Percentiles rank a stretch among this genome's conserved stretches.
Evolutionary conservation across 352 stramenopile genomes (phyloP).

Genomic region (Phytophthora pseudosyringae): DNA sequence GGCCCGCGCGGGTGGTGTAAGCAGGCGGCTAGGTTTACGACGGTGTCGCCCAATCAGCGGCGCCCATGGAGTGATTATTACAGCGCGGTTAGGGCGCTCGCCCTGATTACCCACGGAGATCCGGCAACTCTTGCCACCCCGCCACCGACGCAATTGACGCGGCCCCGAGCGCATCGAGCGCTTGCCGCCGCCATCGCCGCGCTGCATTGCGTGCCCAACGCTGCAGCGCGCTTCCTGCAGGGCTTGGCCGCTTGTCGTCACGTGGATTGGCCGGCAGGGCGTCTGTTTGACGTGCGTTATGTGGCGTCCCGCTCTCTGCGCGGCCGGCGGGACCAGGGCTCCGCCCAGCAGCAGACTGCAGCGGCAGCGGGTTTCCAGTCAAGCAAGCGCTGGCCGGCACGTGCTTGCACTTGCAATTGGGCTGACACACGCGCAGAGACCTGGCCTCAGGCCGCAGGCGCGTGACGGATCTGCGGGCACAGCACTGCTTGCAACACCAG

Average conservation of each 20-base stretch:
- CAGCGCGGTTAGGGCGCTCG: background rate
- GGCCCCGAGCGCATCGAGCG: background rate
- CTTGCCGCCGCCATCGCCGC: background rate
- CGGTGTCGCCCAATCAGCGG: constrained; percentile 4
- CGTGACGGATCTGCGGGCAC: constrained; percentile 14
- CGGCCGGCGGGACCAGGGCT: constrained; percentile 5
- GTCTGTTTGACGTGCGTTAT: constrained; percentile 23
- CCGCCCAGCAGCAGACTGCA: background rate
- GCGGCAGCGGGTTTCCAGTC: constrained; percentile 14
- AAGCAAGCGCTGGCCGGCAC: constrained; percentile 4
- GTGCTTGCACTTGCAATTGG: constrained; percentile 11
- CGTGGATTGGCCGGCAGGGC: constrained; percentile 8
- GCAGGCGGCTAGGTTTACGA: background rate
- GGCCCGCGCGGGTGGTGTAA: constrained; percentile 8
- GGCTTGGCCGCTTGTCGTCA: background rate
- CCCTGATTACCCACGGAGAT: constrained; percentile 21
- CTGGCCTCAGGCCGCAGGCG: too few species aligned
- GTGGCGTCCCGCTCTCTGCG: constrained; percentile 32
- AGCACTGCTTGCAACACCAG: background rate
- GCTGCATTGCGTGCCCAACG: background rate
- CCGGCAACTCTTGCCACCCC: constrained; percentile 18
- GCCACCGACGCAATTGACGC: background rate
- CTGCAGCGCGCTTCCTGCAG: background rate
- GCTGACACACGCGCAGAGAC: constrained; percentile 12
- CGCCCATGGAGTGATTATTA: constrained; percentile 14